Conservation (phyloP, 2,329 filamentous ascomycete genomes). For the Colletotrichum liaoningense region DNA sequence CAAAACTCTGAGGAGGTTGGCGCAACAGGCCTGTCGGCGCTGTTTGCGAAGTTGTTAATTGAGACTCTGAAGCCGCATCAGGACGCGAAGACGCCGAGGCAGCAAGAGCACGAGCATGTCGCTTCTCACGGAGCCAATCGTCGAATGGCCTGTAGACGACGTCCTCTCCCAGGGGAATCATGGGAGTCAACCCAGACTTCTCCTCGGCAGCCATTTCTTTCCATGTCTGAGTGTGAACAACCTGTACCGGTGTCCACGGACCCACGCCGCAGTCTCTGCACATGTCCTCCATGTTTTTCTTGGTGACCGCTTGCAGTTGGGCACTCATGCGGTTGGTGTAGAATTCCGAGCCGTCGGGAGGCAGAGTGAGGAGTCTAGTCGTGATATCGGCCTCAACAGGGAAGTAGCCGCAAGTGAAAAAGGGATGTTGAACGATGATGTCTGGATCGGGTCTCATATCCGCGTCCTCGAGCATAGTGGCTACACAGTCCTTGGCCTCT, state of each 20-base stretch:
- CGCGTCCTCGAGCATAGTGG: constrained; percentile 79
- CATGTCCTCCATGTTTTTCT: constrained; percentile 66
- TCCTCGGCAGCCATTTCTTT: constrained; percentile 77
- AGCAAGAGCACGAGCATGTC: constrained; percentile 39
- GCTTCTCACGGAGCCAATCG: constrained; percentile 68
- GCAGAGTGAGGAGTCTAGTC: constrained; percentile 65
- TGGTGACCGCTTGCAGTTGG: constrained; percentile 58
- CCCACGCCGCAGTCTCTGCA: constrained; percentile 70
- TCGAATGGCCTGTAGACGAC: constrained; percentile 75
- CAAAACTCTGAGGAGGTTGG: constrained; percentile 72
- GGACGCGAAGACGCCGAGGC: constrained; percentile 36
- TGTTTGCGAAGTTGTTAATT: constrained; percentile 46
- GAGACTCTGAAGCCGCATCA: constrained; percentile 46
- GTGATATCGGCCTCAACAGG: constrained; percentile 71
- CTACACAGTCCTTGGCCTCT: constrained; percentile 83
- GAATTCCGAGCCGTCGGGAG: constrained; percentile 69
- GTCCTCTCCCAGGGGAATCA: constrained; percentile 70
- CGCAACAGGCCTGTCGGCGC: constrained; percentile 58
- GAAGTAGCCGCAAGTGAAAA: constrained; percentile 82
- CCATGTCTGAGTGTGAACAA: constrained; percentile 68
- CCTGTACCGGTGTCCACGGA: constrained; percentile 60
- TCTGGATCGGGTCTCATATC: constrained; percentile 81
- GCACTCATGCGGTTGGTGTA: constrained; percentile 61
- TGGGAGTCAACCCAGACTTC: constrained; percentile 72
- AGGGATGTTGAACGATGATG: constrained; percentile 81